These are phyloP conservation scores for Periconia sp. DNA, from an alignment of 2,329 filamentous ascomycete genomes.

Conservation along the genomic window DNA sequence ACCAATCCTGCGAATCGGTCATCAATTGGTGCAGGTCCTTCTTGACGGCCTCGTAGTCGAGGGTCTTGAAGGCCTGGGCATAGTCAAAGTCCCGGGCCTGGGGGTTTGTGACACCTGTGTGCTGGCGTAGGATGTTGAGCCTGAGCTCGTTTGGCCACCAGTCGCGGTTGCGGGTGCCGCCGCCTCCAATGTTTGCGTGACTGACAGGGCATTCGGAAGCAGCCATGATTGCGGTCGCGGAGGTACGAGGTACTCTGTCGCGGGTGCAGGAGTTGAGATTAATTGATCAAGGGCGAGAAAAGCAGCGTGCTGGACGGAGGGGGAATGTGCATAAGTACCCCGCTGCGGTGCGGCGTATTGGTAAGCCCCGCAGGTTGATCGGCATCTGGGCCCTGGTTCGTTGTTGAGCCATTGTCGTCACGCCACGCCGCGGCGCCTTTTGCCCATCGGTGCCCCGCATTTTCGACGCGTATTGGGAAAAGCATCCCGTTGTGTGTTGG, in stretches of 20 bases:
- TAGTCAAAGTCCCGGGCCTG: constrained; percentile 73
- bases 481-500: not conserved
- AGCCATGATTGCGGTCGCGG: constrained; percentile 32
- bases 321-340: constrained; percentile 7
- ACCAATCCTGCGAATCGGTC: constrained; percentile 81
- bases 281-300: not conserved
- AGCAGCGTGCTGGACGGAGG: not conserved
- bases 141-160: constrained; percentile 76
- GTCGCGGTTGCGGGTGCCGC: constrained; percentile 71
- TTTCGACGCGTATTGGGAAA: constrained; percentile 1
- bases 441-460: constrained; percentile 1
- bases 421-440: constrained; percentile 4
- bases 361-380: constrained; percentile 11
- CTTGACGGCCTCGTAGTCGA: constrained; percentile 75
- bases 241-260: not conserved
- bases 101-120: constrained; percentile 68
- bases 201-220: constrained; percentile 44
- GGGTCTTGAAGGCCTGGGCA: constrained; percentile 71
- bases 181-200: constrained; percentile 54
- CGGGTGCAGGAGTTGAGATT: not conserved
- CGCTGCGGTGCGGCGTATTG: constrained; percentile 7
- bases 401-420: not conserved
- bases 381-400: constrained; percentile 7
- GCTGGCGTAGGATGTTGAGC: constrained; percentile 76
- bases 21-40: constrained; percentile 73